Evolutionary conservation across 2,329 filamentous ascomycete genomes (phyloP).

Genomic region (Allantophomopsis lycopodina): DNA sequence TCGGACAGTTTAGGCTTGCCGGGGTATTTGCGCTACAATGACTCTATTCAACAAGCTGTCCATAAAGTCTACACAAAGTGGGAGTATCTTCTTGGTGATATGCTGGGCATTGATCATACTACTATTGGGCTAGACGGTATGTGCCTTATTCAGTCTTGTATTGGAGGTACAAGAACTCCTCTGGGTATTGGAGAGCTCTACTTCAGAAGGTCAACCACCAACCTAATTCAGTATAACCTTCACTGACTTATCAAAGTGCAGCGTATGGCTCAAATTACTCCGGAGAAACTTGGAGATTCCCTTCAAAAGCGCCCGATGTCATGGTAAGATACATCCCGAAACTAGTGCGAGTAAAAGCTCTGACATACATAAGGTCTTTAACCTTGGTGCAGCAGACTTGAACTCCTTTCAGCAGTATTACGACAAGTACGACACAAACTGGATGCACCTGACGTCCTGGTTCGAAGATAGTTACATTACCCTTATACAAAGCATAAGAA

Average conservation of each 20-base stretch:
- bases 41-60: slow-evolving; percentile 2
- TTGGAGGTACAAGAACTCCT: slow-evolving; percentile 15
- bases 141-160: slow-evolving; percentile 19
- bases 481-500: slow-evolving; percentile 6
- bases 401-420: slow-evolving; percentile 15
- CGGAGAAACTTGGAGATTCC: slow-evolving; percentile 20
- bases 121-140: slow-evolving; percentile 19
- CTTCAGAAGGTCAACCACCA: no score
- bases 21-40: no score
- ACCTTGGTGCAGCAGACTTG: slow-evolving; percentile 17
- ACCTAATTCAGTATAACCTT: no score
- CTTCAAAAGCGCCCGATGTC: slow-evolving; percentile 19
- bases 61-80: slow-evolving; percentile 13
- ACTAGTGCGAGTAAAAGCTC: not conserved
- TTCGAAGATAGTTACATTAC: slow-evolving; percentile 21
- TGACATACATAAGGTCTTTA: slow-evolving; percentile 14
- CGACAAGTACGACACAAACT: slow-evolving; percentile 16
- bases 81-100: slow-evolving; percentile 21
- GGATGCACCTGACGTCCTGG: slow-evolving; percentile 13
- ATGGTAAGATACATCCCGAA: slow-evolving; percentile 10
- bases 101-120: slow-evolving; percentile 20
- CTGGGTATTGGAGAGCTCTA: no score
- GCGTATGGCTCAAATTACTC: slow-evolving; percentile 18
- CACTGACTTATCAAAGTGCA: slow-evolving; percentile 4
- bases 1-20: slow-evolving; percentile 14